Conservation (phyloP, 768 basidiomycete species). For the Collybia mongolica region DNA sequence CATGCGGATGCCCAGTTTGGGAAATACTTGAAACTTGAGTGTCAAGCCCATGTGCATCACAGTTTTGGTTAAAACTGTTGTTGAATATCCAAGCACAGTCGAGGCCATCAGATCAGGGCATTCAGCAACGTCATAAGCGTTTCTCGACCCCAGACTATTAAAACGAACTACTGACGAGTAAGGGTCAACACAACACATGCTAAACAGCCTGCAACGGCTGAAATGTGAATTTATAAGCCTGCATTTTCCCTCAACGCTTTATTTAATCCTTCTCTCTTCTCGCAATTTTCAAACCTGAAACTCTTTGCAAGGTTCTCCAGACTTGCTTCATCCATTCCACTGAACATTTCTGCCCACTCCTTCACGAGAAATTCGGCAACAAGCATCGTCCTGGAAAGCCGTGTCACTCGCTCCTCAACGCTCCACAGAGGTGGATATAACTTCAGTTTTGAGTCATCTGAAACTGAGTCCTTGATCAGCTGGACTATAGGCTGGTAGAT, state of each 20-base stretch:
- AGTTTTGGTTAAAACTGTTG: no score
- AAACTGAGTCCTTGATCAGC: constrained; percentile 51
- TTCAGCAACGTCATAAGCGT: no score
- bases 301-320: constrained; percentile 71
- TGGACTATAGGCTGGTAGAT: constrained; percentile 62
- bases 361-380: constrained; percentile 67
- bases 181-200: no score
- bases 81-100: background rate
- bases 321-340: constrained; percentile 52
- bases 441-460: constrained; percentile 36
- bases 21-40: background rate
- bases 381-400: constrained; percentile 65
- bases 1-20: no score
- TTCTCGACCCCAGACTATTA: no score
- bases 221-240: constrained; percentile 1
- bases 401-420: constrained; percentile 49
- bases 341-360: constrained; percentile 73
- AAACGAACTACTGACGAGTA: no score
- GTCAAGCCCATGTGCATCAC: no score
- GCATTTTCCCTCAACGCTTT: constrained; percentile 39
- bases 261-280: constrained; percentile 66
- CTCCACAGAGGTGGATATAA: constrained; percentile 68
- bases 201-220: no score
- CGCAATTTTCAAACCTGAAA: constrained; percentile 70
- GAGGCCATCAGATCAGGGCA: no score